phyloP scores from a whole-genome alignment of 495 filamentous ascomycete species.

The Lasiosphaeriaceae sp. region DNA sequence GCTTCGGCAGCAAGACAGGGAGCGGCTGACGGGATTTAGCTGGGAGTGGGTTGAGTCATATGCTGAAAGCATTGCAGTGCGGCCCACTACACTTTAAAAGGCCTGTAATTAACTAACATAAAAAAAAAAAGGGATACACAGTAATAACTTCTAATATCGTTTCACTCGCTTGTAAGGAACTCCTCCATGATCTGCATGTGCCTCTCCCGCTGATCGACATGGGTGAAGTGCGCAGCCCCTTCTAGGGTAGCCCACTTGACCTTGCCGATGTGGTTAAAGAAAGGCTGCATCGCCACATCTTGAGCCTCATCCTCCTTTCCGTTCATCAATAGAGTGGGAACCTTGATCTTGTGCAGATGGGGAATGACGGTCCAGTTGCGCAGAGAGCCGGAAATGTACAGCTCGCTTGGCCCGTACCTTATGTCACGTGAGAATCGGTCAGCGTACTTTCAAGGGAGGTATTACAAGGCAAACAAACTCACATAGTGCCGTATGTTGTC shows the following conservation, averaged over 20 bases:
- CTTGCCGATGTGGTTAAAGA: not conserved
- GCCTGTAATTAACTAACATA: no score
- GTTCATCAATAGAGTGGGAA: not conserved
- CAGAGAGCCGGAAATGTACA: not conserved
- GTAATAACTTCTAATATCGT: no score
- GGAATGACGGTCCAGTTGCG: not conserved
- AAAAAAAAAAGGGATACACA: no score
- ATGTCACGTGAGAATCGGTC: not conserved
- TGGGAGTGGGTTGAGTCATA: no score
- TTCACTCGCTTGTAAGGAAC: not conserved
- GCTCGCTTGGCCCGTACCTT: constrained; percentile 1
- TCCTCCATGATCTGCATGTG: not conserved
- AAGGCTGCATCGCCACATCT: constrained; percentile 1
- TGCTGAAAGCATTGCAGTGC: no score
- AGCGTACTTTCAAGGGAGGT: no score
- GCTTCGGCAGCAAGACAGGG: no score
- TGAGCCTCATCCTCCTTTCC: not conserved
- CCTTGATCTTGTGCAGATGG: not conserved
- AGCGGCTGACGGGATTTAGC: no score
- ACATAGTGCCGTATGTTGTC: constrained; percentile 1
- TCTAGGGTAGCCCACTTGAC: constrained; percentile 4
- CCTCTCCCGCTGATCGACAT: constrained; percentile 1
- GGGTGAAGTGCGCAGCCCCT: not conserved
- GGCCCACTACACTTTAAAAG: no score
- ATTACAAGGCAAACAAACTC: not conserved